phyloP scores from a whole-genome alignment of 495 filamentous ascomycete genomes.

The Sabuloglossum arenarium region DNA sequence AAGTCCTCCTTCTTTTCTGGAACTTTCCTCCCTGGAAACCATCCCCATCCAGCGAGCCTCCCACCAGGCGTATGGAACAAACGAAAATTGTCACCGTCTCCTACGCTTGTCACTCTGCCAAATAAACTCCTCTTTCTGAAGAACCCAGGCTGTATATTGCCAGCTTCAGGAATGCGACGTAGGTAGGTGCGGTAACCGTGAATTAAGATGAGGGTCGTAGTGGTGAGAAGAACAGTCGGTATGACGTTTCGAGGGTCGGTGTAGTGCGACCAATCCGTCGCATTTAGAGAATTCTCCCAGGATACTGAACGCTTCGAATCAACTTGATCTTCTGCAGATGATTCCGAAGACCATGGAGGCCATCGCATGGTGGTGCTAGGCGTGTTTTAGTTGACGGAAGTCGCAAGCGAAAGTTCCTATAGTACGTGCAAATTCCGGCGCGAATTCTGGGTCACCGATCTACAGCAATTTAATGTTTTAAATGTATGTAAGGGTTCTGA shows the following conservation, averaged over 20 bases:
- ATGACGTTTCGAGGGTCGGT: slow-evolving; percentile 39
- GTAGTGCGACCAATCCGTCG: slow-evolving; percentile 45
- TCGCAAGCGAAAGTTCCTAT: not conserved
- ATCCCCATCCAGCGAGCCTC: slow-evolving; percentile 71
- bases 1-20: slow-evolving; percentile 44
- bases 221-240: slow-evolving; percentile 47
- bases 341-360: slow-evolving; percentile 10
- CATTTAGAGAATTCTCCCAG: slow-evolving; percentile 30
- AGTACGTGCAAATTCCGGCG: not conserved
- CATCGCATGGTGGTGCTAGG: slow-evolving; percentile 11
- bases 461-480: not conserved
- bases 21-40: slow-evolving; percentile 55
- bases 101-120: slow-evolving; percentile 78
- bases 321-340: slow-evolving; percentile 9
- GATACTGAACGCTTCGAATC: slow-evolving; percentile 18
- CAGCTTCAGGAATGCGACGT: slow-evolving; percentile 56
- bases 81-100: slow-evolving; percentile 88
- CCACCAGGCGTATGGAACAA: slow-evolving; percentile 89
- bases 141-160: slow-evolving; percentile 43
- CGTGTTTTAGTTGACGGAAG: not conserved
- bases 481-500: not conserved
- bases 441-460: not conserved
- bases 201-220: slow-evolving; percentile 34
- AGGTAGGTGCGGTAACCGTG: slow-evolving; percentile 53
- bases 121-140: slow-evolving; percentile 56